Percentiles rank a stretch among this genome's conserved stretches.
Conservation (phyloP, 805 yeast genomes). For the Zygoascus ofunaensis region DNA sequence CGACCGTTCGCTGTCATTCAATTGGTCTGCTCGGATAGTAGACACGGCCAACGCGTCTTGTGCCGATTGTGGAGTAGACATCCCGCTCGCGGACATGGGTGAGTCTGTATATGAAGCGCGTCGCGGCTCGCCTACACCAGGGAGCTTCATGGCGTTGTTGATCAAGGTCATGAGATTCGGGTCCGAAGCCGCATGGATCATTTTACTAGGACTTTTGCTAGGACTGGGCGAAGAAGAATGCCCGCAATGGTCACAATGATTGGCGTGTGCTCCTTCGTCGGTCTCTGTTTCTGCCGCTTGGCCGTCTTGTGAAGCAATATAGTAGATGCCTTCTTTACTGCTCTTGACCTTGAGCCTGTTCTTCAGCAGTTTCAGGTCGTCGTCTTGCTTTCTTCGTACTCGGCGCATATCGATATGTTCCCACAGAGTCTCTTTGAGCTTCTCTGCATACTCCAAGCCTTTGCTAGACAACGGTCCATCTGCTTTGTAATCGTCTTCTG, state of each 20-base stretch:
- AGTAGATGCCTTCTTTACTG: background rate
- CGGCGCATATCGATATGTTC: slow-evolving; percentile 24
- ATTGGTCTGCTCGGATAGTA: slow-evolving; percentile 17
- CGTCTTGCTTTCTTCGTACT: background rate
- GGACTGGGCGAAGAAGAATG: background rate
- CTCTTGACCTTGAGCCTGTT: background rate
- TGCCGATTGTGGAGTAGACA: slow-evolving; percentile 18
- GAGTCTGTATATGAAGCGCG: background rate
- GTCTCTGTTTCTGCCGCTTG: background rate
- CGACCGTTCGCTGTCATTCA: slow-evolving; percentile 51
- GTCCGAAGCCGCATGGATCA: background rate
- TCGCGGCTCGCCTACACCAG: background rate
- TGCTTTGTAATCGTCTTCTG: slow-evolving; percentile 49
- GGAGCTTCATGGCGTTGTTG: background rate
- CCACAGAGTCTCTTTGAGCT: slow-evolving; percentile 50
- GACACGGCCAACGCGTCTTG: slow-evolving; percentile 20
- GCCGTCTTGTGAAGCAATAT: background rate
- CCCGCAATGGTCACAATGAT: too few species aligned
- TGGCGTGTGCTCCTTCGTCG: background rate
- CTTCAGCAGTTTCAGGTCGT: background rate
- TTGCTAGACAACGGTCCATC: slow-evolving; percentile 65
- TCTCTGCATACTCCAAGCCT: slow-evolving; percentile 59
- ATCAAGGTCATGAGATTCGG: background rate
- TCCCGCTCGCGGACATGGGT: slow-evolving; percentile 9
- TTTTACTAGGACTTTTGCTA: background rate